Evolutionary conservation across 2,329 filamentous ascomycete species (phyloP).

Genomic region (Celoporthe dispersa): DNA sequence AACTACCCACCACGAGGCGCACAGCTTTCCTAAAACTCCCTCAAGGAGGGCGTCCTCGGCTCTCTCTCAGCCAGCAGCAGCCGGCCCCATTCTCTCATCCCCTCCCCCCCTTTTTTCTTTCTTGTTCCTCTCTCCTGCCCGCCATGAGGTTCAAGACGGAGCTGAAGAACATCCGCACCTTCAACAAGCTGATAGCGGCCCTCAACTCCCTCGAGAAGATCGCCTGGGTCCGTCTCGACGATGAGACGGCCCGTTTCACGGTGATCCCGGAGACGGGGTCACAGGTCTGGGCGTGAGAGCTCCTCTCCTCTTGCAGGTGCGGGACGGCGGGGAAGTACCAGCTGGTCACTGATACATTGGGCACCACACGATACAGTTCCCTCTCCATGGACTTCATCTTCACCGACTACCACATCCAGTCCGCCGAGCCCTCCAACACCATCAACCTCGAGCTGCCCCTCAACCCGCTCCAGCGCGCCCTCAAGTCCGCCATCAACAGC

Average conservation of each 20-base stretch:
- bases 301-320: neutral
- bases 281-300: constrained; percentile 87
- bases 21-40: neutral
- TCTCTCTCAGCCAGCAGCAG: neutral
- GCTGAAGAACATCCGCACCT: constrained; percentile 68
- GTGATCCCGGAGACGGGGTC: constrained; percentile 93
- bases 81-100: neutral
- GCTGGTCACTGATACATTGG: neutral
- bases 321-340: too few relatives aligned
- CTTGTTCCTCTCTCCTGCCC: constrained; percentile 21
- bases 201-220: constrained; percentile 76
- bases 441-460: constrained; percentile 97
- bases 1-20: neutral
- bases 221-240: constrained; percentile 87
- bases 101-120: neutral
- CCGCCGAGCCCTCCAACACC: constrained; percentile 78
- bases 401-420: constrained; percentile 82
- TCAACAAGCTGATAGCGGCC: constrained; percentile 68
- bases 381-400: constrained; percentile 83
- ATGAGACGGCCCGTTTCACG: constrained; percentile 88
- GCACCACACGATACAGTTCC: constrained; percentile 46
- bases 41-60: neutral
- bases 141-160: constrained; percentile 70
- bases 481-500: constrained; percentile 83
- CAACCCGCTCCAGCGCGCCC: constrained; percentile 84